Evolutionary conservation across 805 yeast species (phyloP).

Genomic region (Priceomyces haplophilus): DNA sequence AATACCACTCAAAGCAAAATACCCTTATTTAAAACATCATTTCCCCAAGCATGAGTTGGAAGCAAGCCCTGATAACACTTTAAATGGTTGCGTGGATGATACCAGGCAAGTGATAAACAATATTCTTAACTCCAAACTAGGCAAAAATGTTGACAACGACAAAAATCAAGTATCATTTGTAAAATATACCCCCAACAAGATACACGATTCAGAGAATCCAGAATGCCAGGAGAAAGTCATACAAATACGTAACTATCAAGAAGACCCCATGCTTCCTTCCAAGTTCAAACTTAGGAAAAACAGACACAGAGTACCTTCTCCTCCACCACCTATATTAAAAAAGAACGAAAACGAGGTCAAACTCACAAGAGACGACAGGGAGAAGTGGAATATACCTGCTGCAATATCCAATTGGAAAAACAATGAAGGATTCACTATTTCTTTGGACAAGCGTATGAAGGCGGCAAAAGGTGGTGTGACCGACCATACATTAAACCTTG

Average conservation of each 20-base stretch:
- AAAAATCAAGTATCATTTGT: constrained; percentile 29
- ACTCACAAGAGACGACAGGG: constrained; percentile 68
- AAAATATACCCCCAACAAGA: constrained; percentile 17
- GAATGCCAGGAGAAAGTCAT: constrained; percentile 41
- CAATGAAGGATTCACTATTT: constrained; percentile 82
- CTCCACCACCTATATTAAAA: constrained; percentile 59
- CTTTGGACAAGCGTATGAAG: constrained; percentile 67
- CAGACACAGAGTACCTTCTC: constrained; percentile 60
- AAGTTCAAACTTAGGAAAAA: constrained; percentile 69
- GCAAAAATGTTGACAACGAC: constrained; percentile 25
- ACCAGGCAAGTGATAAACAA: constrained; percentile 57
- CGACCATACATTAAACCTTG: constrained; percentile 42
- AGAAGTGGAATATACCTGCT: constrained; percentile 84
- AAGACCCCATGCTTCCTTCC: constrained; percentile 87
- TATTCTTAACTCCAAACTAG: constrained; percentile 44
- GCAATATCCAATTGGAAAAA: constrained; percentile 95
- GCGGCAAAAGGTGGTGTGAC: constrained; percentile 43
- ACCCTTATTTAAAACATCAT: constrained; percentile 36
- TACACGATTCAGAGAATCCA: constrained; percentile 11
- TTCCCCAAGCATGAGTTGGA: constrained; percentile 40
- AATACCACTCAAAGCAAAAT: constrained; percentile 51
- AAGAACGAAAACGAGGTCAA: constrained; percentile 41
- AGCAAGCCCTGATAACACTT: constrained; percentile 41
- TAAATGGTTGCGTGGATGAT: constrained; percentile 45
- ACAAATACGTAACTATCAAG: constrained; percentile 61